Base-by-base conservation (phyloP, 2,329 filamentous ascomycete species). In the Colletotrichum sp. region DNA sequence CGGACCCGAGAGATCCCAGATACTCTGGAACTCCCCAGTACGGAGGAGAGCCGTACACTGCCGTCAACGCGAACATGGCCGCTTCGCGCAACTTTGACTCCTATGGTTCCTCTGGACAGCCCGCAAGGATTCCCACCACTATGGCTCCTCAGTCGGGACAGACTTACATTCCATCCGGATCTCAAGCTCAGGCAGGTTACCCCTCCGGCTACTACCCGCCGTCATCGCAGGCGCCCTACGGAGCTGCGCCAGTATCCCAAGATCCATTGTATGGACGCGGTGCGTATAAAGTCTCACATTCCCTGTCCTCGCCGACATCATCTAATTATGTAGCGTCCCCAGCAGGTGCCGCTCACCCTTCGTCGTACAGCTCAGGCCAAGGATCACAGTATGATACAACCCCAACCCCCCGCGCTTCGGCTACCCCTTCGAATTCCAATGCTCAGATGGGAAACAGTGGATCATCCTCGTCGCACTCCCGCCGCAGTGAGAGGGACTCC, bases 251-350 rank as follows among this genome's bases (percentile, higher is more conserved):
- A 89, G 80, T 86, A 89, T 76, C 74, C n/a, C 82, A 85, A 81
- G 90, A 92, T 82, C 85, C 90, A 61, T 88, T 88, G 78, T 91
- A 89, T 79, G 90, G 90, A 85, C 91, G 91, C 87, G 90, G 91
- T 90, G 88, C 88, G 89, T 92, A 90, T 85, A 78, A 70, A 77
- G 16, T 75, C 78, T 76, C 78, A 78, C 12, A 26, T 58, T 13
- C 63, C 30, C 21, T 26, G 18, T 26, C n/a, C 64, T 67, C 68
- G 18, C 58, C 72, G 75, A 70, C 74, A 67, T 80, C 78, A 68
- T 87, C 85, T 88, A 84, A 88, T 87, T 86, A 82, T 88, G 82
- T 89, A 90, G 88, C 87, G 81, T 89, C 88, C 81, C 86, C 87
- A 83, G 88, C 88, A 86, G 87, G 87, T 90, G 86, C 82, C 81